Percentiles rank a stretch among this genome's conserved stretches.
Conservation (phyloP, 345 rosid species). For the Alliaria petiolata region DNA sequence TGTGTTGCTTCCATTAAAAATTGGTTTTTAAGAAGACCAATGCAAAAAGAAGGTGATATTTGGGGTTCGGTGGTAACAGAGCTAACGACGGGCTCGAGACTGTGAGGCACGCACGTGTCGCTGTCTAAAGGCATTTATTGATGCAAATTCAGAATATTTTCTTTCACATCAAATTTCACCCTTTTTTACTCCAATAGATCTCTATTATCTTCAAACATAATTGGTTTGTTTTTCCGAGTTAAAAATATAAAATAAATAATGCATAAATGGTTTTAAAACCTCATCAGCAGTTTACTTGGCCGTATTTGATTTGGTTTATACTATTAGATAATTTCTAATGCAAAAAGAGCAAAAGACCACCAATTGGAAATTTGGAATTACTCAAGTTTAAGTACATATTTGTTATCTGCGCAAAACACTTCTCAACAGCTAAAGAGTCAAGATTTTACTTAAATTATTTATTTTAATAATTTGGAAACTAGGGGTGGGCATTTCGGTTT, state of each 20-base stretch:
- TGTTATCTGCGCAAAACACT: not conserved
- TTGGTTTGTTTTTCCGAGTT: not conserved
- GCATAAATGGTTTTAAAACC: too few species aligned
- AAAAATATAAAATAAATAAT: not conserved
- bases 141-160: slow-evolving; percentile 14
- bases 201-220: not conserved
- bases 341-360: not conserved
- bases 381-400: not conserved
- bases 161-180: not conserved
- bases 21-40: slow-evolving; percentile 4
- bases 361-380: not conserved
- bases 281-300: not conserved
- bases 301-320: not conserved
- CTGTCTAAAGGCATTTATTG: slow-evolving; percentile 23
- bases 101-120: slow-evolving; percentile 30
- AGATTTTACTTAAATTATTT: not conserved
- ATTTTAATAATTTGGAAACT: not conserved
- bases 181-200: not conserved
- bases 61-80: slow-evolving; percentile 24
- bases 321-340: not conserved
- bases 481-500: too few species aligned
- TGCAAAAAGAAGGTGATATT: slow-evolving; percentile 2
- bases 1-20: not conserved
- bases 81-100: slow-evolving; percentile 35
- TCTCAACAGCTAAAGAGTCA: not conserved